A percentile compares a stretch with the other conserved stretches of the same genome.
phyloP scores from a whole-genome alignment of 1,139 yeast species.

The Zygosaccharomyces sapae region DNA sequence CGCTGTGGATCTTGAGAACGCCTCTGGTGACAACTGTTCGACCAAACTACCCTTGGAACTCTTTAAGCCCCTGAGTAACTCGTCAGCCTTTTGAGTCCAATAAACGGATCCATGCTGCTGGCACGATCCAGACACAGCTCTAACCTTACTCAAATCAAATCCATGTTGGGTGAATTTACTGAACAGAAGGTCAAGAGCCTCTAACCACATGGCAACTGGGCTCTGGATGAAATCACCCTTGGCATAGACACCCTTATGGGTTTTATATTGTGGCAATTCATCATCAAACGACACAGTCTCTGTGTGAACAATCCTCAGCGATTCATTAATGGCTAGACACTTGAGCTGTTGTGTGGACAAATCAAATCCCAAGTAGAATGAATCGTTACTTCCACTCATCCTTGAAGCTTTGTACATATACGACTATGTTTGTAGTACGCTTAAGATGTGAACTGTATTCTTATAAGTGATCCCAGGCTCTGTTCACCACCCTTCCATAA shows the following conservation, averaged over 20 bases:
- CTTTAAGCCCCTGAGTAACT: slow-evolving; percentile 39
- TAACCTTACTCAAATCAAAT: slow-evolving; percentile 60
- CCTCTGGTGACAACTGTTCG: slow-evolving; percentile 45
- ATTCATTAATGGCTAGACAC: slow-evolving; percentile 58
- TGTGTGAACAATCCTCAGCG: slow-evolving; percentile 51
- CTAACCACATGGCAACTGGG: slow-evolving; percentile 90
- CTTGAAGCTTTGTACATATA: background rate
- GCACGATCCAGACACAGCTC: slow-evolving; percentile 77
- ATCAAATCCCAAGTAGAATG: slow-evolving; percentile 68
- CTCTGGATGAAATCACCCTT: slow-evolving; percentile 53
- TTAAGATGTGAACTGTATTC: background rate
- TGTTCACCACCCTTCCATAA: slow-evolving; percentile 1
- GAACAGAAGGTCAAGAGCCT: slow-evolving; percentile 67
- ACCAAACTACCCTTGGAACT: slow-evolving; percentile 35
- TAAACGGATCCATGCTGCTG: slow-evolving; percentile 92
- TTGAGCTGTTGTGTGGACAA: slow-evolving; percentile 88
- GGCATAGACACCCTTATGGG: slow-evolving; percentile 66
- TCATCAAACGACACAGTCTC: slow-evolving; percentile 70
- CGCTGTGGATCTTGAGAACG: slow-evolving; percentile 61
- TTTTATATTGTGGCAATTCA: slow-evolving; percentile 55
- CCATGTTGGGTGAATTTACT: slow-evolving; percentile 38
- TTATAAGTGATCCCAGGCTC: slow-evolving; percentile 10
- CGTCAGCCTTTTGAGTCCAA: slow-evolving; percentile 56
- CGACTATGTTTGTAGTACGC: background rate
- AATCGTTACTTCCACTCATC: slow-evolving; percentile 18